These are phyloP conservation scores for Geranium incanum DNA, from an alignment of 441 rosid genomes.

Conservation along the genomic window DNA sequence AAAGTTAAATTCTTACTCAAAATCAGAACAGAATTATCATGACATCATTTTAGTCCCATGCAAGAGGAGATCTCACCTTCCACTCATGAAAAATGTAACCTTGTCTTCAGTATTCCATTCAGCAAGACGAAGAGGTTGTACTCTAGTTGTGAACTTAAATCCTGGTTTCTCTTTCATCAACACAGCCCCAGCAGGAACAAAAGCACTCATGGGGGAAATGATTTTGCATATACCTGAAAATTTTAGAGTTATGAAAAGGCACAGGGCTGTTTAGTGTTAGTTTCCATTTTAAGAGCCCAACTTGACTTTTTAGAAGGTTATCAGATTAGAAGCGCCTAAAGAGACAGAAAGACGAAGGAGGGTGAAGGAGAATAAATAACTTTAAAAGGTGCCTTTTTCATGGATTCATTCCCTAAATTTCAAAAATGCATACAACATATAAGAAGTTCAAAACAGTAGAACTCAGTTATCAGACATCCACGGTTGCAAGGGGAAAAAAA, in stretches of 20 bases:
- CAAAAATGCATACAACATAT: neutral
- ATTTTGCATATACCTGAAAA: conserved; percentile 91
- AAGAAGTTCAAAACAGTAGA: neutral
- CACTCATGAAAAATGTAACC: conserved; percentile 98
- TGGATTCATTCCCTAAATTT: neutral
- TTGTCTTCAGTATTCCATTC: conserved; percentile 91
- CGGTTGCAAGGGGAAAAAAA: neutral
- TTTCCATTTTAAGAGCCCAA: neutral
- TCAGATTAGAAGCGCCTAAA: neutral
- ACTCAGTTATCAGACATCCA: neutral
- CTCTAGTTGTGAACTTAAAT: conserved; percentile 93
- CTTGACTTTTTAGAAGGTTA: neutral
- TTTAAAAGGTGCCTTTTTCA: neutral
- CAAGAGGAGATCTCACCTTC: conserved; percentile 51
- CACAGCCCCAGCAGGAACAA: conserved; percentile 92
- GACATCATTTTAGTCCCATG: conserved; percentile 9
- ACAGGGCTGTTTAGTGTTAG: neutral
- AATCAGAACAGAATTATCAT: conserved; percentile 18
- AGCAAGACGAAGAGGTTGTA: conserved; percentile 98
- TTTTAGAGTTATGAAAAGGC: conserved; percentile 3
- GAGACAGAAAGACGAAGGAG: neutral
- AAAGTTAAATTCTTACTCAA: conserved; percentile 30
- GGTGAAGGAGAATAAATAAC: neutral
- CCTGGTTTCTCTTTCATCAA: conserved; percentile 79
- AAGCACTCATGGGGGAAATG: conserved; percentile 68